Percentiles rank a stretch among this genome's conserved stretches.
Evolutionary conservation across 2,329 filamentous ascomycete species (phyloP).

Genomic region (Periconia macrospinosa): DNA sequence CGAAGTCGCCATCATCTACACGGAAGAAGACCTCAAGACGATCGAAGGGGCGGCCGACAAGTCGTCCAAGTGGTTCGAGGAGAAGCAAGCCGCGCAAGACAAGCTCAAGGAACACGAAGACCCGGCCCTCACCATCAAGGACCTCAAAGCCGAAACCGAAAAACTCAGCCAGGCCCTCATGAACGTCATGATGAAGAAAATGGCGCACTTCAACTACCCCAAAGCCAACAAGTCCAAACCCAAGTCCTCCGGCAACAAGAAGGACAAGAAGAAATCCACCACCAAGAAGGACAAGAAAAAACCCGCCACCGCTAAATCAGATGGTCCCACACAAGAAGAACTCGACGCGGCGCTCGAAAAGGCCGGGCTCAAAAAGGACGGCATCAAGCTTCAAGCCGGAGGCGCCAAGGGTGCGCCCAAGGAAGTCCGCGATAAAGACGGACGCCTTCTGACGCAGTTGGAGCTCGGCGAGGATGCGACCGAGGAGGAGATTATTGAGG

Average conservation of each 20-base stretch:
- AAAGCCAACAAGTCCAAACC: slow-evolving; percentile 36
- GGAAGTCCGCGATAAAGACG: slow-evolving; percentile 23
- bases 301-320: slow-evolving; percentile 33
- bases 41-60: slow-evolving; percentile 65
- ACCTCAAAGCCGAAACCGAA: slow-evolving; percentile 65
- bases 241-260: slow-evolving; percentile 18
- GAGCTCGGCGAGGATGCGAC: slow-evolving; percentile 29
- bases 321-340: slow-evolving; percentile 34
- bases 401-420: slow-evolving; percentile 10
- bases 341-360: slow-evolving; percentile 32
- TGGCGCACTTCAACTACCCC: slow-evolving; percentile 49
- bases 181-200: slow-evolving; percentile 66
- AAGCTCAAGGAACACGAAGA: slow-evolving; percentile 73
- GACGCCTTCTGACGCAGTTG: slow-evolving; percentile 25
- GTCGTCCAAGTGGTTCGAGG: slow-evolving; percentile 72
- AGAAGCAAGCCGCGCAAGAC: slow-evolving; percentile 70
- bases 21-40: slow-evolving; percentile 68
- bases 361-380: slow-evolving; percentile 33
- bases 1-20: slow-evolving; percentile 61
- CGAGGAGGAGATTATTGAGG: slow-evolving; percentile 50
- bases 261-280: slow-evolving; percentile 28
- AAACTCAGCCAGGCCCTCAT: slow-evolving; percentile 72
- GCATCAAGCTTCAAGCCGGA: slow-evolving; percentile 23
- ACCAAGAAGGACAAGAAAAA: slow-evolving; percentile 31
- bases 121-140: slow-evolving; percentile 72